These are phyloP conservation scores for Claviceps humidiphila DNA, from an alignment of 2,329 filamentous ascomycete genomes.

Conservation along the genomic window DNA sequence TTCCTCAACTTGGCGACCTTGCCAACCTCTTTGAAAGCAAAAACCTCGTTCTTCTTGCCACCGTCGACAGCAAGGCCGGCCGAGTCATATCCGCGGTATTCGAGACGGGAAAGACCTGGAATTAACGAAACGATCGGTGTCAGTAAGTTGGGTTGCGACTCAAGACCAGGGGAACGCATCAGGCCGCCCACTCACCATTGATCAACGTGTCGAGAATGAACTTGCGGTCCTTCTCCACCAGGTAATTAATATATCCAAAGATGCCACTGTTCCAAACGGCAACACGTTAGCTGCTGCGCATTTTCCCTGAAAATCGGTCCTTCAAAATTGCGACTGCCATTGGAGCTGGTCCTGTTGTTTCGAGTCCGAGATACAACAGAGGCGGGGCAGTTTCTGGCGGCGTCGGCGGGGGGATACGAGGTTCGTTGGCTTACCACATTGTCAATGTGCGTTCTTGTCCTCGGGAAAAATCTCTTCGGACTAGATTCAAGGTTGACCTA, in stretches of 20 bases:
- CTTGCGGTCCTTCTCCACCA: slow-evolving; percentile 96
- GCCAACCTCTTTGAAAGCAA: slow-evolving; percentile 97
- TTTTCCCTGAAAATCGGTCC: neutral
- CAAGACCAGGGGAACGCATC: neutral
- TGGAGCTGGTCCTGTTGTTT: neutral
- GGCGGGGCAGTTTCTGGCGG: slow-evolving; percentile 8
- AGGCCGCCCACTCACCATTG: slow-evolving; percentile 55
- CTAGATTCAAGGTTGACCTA: neutral
- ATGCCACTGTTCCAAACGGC: slow-evolving; percentile 52
- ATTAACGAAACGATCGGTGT: slow-evolving; percentile 7
- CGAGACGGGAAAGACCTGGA: slow-evolving; percentile 79
- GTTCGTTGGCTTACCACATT: slow-evolving; percentile 13
- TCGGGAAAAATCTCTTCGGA: neutral
- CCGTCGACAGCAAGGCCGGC: slow-evolving; percentile 92
- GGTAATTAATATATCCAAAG: slow-evolving; percentile 98
- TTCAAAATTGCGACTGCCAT: slow-evolving; percentile 1
- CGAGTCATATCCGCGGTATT: slow-evolving; percentile 98
- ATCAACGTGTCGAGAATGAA: slow-evolving; percentile 92
- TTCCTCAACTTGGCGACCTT: slow-evolving; percentile 95
- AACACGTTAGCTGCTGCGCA: slow-evolving; percentile 13
- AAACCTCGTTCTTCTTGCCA: slow-evolving; percentile 96
- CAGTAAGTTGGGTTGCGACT: slow-evolving; percentile 1
- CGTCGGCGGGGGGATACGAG: slow-evolving; percentile 3
- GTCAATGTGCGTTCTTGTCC: slow-evolving; percentile 8
- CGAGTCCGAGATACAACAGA: neutral